Percentiles rank a stretch among this genome's conserved stretches.
phyloP scores from a whole-genome alignment of 306 rosid species.

The Mimosa pudica region DNA sequence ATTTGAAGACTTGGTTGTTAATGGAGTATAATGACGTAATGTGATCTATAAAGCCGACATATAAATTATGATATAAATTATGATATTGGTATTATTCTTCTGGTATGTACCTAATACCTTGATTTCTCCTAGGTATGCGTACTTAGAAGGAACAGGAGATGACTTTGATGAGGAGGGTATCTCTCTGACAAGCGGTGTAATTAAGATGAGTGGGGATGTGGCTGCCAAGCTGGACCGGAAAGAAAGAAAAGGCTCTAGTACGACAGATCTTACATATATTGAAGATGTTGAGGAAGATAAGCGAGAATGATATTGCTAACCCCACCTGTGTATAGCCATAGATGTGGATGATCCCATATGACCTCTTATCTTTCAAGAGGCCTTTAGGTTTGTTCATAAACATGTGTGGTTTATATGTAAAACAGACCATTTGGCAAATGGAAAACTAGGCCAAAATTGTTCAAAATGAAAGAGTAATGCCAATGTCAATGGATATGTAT shows the following conservation, averaged over 20 bases:
- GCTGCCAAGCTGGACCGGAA: slow-evolving; percentile 49
- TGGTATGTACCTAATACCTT: slow-evolving; percentile 4
- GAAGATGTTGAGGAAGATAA: slow-evolving; percentile 91
- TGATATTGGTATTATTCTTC: not conserved
- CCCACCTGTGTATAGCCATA: slow-evolving; percentile 31
- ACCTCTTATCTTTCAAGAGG: slow-evolving; percentile 30
- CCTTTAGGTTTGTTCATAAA: slow-evolving; percentile 45
- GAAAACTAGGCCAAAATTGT: slow-evolving; percentile 28
- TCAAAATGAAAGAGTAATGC: not conserved
- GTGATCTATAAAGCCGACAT: too few species aligned
- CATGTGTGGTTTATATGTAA: slow-evolving; percentile 35
- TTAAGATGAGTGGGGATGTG: slow-evolving; percentile 56
- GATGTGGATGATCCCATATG: slow-evolving; percentile 28
- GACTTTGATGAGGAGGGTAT: slow-evolving; percentile 92
- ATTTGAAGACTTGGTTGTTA: too few species aligned
- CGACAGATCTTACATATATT: slow-evolving; percentile 52
- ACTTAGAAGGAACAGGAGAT: slow-evolving; percentile 77
- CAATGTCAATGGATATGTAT: not conserved
- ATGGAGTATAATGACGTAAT: too few species aligned
- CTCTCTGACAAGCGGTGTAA: slow-evolving; percentile 62
- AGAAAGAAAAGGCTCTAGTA: slow-evolving; percentile 52
- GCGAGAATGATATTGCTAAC: slow-evolving; percentile 55
- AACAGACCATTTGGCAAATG: slow-evolving; percentile 35
- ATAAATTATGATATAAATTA: too few species aligned
- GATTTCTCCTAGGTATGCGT: slow-evolving; percentile 68